A percentile compares a stretch with the other conserved stretches of the same genome.
Evolutionary conservation across 352 stramenopile species (phyloP).

Genomic region (Phytophthora macrochlamydospora): DNA sequence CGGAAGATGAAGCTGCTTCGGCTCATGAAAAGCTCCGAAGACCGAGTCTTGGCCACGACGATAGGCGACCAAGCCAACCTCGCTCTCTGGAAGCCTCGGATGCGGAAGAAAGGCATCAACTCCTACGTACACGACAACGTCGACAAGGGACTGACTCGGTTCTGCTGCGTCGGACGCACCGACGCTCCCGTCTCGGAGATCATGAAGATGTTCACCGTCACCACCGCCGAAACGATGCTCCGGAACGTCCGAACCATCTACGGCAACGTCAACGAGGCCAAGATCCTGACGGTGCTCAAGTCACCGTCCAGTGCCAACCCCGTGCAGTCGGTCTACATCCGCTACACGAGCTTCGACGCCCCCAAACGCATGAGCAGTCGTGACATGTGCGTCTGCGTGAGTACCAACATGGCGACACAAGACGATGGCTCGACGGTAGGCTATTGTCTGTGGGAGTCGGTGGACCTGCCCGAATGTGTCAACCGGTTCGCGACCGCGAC

Average conservation of each 20-base stretch:
- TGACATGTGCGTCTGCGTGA: slow-evolving; percentile 42
- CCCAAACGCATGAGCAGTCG: slow-evolving; percentile 44
- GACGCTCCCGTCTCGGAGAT: slow-evolving; percentile 42
- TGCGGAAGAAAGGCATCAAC: slow-evolving; percentile 41
- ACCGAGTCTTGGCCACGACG: slow-evolving; percentile 28
- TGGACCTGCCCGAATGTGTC: slow-evolving; percentile 44
- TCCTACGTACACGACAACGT: slow-evolving; percentile 61
- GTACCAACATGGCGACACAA: slow-evolving; percentile 30
- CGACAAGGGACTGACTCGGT: slow-evolving; percentile 37
- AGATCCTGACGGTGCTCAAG: slow-evolving; percentile 48
- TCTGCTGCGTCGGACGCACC: slow-evolving; percentile 55
- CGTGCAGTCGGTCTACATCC: slow-evolving; percentile 38
- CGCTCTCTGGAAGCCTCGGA: slow-evolving; percentile 35
- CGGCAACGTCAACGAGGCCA: slow-evolving; percentile 52
- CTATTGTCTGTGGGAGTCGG: slow-evolving; percentile 66
- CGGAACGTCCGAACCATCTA: slow-evolving; percentile 57
- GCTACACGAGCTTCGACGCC: slow-evolving; percentile 44
- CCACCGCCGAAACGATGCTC: slow-evolving; percentile 45
- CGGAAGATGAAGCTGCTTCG: slow-evolving; percentile 28
- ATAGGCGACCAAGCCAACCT: slow-evolving; percentile 19
- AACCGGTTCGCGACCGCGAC: slow-evolving; percentile 19
- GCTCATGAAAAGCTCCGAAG: slow-evolving; percentile 26
- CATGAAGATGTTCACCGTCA: slow-evolving; percentile 54
- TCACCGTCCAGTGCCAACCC: slow-evolving; percentile 26
- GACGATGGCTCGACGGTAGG: slow-evolving; percentile 46